Evolutionary conservation across 192 early-diverging fungal species (phyloP).

Genomic region (Oehlia diaphana): DNA sequence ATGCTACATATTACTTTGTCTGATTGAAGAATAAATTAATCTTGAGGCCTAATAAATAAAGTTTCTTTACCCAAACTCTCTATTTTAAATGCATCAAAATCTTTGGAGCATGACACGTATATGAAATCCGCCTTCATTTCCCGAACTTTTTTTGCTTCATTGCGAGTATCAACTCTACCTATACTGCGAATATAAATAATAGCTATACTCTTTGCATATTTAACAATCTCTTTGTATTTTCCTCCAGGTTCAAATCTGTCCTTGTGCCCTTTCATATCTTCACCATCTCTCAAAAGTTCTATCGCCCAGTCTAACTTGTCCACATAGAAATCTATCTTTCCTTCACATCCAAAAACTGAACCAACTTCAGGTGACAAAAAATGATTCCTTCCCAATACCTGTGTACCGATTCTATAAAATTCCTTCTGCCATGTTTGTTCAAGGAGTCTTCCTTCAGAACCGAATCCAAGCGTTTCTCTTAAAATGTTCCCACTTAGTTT

Average conservation of each 20-base stretch:
- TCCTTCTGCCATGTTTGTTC: conserved; percentile 21
- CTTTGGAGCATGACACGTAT: conserved; percentile 16
- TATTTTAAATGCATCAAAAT: conserved; percentile 23
- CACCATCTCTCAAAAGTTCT: conserved; percentile 36
- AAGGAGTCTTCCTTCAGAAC: neutral
- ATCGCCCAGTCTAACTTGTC: conserved; percentile 35
- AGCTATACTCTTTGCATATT: conserved; percentile 21
- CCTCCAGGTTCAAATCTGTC: conserved; percentile 12
- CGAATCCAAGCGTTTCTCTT: conserved; percentile 2
- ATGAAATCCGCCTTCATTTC: conserved; percentile 9
- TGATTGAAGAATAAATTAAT: neutral
- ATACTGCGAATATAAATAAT: conserved; percentile 29
- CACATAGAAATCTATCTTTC: conserved; percentile 36
- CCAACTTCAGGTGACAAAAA: conserved; percentile 34
- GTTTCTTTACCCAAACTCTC: conserved; percentile 17
- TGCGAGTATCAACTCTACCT: no score
- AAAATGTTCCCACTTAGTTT: neutral
- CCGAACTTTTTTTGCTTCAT: conserved; percentile 12
- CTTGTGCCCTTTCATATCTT: conserved; percentile 19
- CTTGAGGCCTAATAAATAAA: neutral
- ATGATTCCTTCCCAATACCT: neutral
- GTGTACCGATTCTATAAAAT: conserved; percentile 15
- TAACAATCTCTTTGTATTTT: conserved; percentile 16
- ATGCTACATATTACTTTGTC: neutral
- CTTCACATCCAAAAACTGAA: conserved; percentile 35